Base-by-base conservation (phyloP, 768 basidiomycete genomes). In the Lentinula guzmanii region DNA sequence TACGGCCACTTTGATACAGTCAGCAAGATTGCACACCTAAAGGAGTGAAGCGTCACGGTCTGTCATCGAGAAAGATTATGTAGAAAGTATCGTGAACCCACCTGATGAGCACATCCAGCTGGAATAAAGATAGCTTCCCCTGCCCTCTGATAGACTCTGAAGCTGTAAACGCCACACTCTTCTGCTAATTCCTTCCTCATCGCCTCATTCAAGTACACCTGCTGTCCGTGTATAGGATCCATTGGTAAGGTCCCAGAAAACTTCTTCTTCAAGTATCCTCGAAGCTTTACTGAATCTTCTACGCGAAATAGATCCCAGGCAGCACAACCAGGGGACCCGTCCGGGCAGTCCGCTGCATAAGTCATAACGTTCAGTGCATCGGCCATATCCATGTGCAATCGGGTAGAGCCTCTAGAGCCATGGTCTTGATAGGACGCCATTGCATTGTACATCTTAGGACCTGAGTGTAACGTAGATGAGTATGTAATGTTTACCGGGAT, bases 61-160 rank as follows among this genome's bases (percentile, higher is more conserved):
- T 52, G 35, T 39, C 33, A n/a, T 35, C 18, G 48, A 43, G 43
- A 24, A 45, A 15, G 33, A 43, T 16, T 3, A n/a, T n/a, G n/a
- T n/a, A 34, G 53, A 51, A 31, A 13, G 54, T 41, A 52, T n/a
- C 35, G 50, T 37, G 34, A 57, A 57, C 82, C 58, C 58, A 90
- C 91, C 85, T 94, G 92, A 72, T 94, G 92, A 0, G 91, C 90
- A 71, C 90, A 94, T 24, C 93, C 95, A 3, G 95, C 95, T 13
- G 95, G 95, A 63, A 98, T 93, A 72, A 97, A 95, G 11, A 98
- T 87, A 0, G 93, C 95, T 69, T 98, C 91, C 18, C 94, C 94
- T 2, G 92, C 91, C 65, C 83, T 82, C 73, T 98, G 96, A 72
- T 94, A 95, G 18, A 98, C 81, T 59, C 94, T 76, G 75, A 86